A percentile compares a stretch with the other conserved stretches of the same genome.
phyloP scores from a whole-genome alignment of 2,329 filamentous ascomycete genomes.

The Cercospora sojina region DNA sequence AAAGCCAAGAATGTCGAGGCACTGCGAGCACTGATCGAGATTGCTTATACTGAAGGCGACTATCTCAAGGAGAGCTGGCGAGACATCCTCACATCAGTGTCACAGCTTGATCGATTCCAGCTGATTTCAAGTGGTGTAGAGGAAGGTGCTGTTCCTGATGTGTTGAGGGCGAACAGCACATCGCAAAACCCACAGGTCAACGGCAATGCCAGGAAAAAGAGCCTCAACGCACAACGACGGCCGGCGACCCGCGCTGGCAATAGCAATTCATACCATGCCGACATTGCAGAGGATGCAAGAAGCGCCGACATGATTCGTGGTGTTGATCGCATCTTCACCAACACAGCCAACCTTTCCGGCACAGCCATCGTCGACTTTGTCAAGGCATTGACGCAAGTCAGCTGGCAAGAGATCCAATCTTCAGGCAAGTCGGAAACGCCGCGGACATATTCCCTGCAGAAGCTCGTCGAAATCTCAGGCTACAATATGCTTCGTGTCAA shows the following conservation, averaged over 20 bases:
- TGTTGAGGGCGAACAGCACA: conserved; percentile 64
- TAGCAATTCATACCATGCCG: conserved; percentile 57
- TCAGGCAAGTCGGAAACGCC: conserved; percentile 95
- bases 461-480: conserved; percentile 97
- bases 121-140: conserved; percentile 93
- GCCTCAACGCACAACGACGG: conserved; percentile 59
- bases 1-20: conserved; percentile 95
- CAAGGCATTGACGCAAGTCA: conserved; percentile 86
- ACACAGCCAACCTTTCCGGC: conserved; percentile 87
- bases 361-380: conserved; percentile 97
- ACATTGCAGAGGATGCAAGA: conserved; percentile 87
- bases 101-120: conserved; percentile 91
- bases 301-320: conserved; percentile 90
- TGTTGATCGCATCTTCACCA: conserved; percentile 95
- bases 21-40: conserved; percentile 83
- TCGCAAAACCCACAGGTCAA: conserved; percentile 21
- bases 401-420: conserved; percentile 98
- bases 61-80: conserved; percentile 88
- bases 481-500: conserved; percentile 99
- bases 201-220: conserved; percentile 27
- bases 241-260: conserved; percentile 48
- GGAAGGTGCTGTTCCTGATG: conserved; percentile 86
- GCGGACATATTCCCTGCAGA: conserved; percentile 94
- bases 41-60: conserved; percentile 91
- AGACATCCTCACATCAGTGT: conserved; percentile 91